Conservation (phyloP, 352 stramenopile species). For the Thraustochytrium sp. region DNA sequence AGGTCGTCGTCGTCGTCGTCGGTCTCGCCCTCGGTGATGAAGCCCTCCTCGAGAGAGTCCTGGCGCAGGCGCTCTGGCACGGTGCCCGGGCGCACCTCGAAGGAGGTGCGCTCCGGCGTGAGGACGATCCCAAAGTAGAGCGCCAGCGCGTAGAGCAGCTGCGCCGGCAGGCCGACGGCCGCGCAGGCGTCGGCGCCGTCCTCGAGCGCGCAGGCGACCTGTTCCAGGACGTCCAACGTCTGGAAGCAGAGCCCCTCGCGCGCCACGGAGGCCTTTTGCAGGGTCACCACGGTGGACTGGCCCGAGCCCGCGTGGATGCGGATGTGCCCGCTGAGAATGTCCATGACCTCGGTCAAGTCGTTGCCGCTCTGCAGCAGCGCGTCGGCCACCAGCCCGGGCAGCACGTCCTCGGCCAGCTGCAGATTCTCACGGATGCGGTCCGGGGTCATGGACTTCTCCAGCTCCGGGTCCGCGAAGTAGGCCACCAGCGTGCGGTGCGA, state of each 20-base stretch:
- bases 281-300: background rate
- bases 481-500: background rate
- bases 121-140: background rate
- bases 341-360: background rate
- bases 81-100: background rate
- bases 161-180: constrained; percentile 3
- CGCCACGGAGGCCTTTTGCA: background rate
- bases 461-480: constrained; percentile 1
- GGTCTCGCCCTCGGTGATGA: background rate
- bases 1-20: background rate
- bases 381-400: background rate
- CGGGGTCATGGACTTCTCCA: background rate
- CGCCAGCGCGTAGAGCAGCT: background rate
- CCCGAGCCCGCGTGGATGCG: background rate
- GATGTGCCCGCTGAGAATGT: constrained; percentile 13
- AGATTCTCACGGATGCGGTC: background rate
- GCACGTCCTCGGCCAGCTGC: background rate
- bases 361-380: background rate
- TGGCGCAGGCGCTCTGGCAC: background rate
- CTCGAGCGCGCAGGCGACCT: constrained; percentile 11
- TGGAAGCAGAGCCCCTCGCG: constrained; percentile 22
- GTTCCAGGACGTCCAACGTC: constrained; percentile 41
- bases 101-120: background rate
- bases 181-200: constrained; percentile 27
- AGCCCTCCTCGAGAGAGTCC: constrained; percentile 1